phyloP scores from a whole-genome alignment of 2,329 filamentous ascomycete species.

The Pseudohalonectria lignicola region DNA sequence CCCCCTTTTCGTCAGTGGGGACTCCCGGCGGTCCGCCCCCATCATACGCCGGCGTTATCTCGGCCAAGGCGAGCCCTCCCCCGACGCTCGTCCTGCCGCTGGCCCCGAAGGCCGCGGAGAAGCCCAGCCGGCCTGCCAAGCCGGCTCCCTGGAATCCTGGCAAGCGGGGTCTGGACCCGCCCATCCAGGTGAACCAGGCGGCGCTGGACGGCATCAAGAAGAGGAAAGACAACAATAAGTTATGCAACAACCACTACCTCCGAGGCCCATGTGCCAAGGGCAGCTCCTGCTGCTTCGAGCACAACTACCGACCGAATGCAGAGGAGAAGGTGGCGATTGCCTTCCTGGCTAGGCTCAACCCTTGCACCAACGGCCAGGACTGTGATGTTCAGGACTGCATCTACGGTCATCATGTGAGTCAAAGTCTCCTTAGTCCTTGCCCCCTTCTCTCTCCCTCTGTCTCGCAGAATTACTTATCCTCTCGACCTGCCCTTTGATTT shows the following conservation, averaged over 20 bases:
- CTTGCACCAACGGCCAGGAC: conserved; percentile 45
- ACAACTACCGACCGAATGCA: conserved; percentile 38
- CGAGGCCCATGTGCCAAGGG: conserved; percentile 44
- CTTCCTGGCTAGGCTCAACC: conserved; percentile 44
- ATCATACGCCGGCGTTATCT: conserved; percentile 30
- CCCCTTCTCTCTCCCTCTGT: too few relatives aligned
- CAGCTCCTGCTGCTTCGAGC: conserved; percentile 44
- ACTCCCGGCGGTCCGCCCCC: conserved; percentile 11
- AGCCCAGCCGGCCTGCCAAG: conserved; percentile 9
- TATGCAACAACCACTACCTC: conserved; percentile 53
- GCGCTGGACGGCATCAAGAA: conserved; percentile 45
- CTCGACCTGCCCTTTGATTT: too few relatives aligned
- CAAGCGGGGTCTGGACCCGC: conserved; percentile 40
- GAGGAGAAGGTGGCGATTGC: conserved; percentile 47
- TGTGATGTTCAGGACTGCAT: conserved; percentile 48
- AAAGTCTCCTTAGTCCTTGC: too few relatives aligned
- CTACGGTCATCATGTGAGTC: conserved; percentile 50
- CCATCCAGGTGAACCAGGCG: conserved; percentile 31
- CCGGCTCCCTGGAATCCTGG: conserved; percentile 39
- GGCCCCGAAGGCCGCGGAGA: conserved; percentile 12
- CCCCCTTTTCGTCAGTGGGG: conserved; percentile 2
- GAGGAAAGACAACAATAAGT: conserved; percentile 40
- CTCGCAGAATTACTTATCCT: too few relatives aligned
- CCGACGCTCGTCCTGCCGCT: conserved; percentile 25
- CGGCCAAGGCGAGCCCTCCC: conserved; percentile 23